A percentile compares a stretch with the other conserved stretches of the same genome.
Conservation (phyloP, 352 stramenopile species). For the Pythium pectinolyticum region DNA sequence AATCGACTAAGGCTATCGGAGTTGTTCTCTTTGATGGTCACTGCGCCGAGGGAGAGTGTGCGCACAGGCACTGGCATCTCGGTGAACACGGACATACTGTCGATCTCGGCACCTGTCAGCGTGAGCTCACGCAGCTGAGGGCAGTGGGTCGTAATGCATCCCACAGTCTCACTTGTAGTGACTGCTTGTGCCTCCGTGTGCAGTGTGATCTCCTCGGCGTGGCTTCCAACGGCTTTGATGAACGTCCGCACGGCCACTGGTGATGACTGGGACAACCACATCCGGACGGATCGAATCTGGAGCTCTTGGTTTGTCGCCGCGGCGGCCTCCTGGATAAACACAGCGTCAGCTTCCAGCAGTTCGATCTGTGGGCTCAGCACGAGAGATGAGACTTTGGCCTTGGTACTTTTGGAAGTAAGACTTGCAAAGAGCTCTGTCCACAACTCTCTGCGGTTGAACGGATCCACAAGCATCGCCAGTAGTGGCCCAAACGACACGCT, state of each 20-base stretch:
- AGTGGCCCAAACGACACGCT: slow-evolving; percentile 18
- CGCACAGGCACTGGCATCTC: not conserved
- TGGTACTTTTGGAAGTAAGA: not conserved
- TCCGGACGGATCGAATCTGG: not conserved
- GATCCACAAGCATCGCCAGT: slow-evolving; percentile 9
- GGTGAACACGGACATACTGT: slow-evolving; percentile 3
- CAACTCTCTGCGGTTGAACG: not conserved
- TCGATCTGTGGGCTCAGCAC: slow-evolving; percentile 16
- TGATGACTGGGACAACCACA: slow-evolving; percentile 18
- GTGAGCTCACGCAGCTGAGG: slow-evolving; percentile 2
- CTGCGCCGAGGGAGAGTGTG: slow-evolving; percentile 2
- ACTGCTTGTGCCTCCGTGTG: slow-evolving; percentile 10
- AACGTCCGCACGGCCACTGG: slow-evolving; percentile 5
- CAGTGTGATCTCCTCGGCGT: not conserved
- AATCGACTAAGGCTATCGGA: not conserved
- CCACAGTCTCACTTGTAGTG: slow-evolving; percentile 6
- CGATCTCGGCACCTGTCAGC: slow-evolving; percentile 5
- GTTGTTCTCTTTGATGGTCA: slow-evolving; percentile 3
- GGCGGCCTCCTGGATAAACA: slow-evolving; percentile 7
- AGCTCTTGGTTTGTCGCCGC: not conserved
- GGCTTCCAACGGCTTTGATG: not conserved
- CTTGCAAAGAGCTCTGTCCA: slow-evolving; percentile 14
- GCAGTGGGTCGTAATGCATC: not conserved
- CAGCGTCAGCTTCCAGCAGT: slow-evolving; percentile 9
- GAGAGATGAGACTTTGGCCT: slow-evolving; percentile 1